Conservation (phyloP, 768 basidiomycete genomes). For the Tricholoma bakamatsutake region DNA sequence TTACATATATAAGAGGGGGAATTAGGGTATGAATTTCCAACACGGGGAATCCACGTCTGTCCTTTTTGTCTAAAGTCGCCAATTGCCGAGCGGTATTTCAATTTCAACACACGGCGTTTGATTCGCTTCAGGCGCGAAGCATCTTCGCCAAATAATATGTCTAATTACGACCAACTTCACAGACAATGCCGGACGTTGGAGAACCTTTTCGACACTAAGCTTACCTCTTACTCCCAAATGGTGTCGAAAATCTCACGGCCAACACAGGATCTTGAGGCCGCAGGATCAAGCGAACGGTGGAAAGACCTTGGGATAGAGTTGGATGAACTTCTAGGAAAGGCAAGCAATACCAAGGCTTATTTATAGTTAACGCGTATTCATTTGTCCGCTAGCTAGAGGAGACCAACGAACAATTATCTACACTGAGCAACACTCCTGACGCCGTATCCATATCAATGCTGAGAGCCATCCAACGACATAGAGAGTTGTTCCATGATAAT, state of each 20-base stretch:
- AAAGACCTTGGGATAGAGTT: conserved; percentile 81
- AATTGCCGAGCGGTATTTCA: too few species aligned
- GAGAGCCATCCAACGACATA: conserved; percentile 85
- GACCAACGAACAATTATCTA: conserved; percentile 74
- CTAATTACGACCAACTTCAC: conserved; percentile 83
- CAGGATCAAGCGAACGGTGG: conserved; percentile 68
- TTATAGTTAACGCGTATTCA: conserved; percentile 8
- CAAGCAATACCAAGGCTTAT: conserved; percentile 21
- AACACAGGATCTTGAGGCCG: conserved; percentile 61
- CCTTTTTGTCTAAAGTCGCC: too few species aligned
- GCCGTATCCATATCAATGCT: conserved; percentile 79
- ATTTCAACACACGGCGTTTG: too few species aligned
- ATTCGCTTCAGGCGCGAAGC: neutral
- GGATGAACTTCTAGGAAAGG: conserved; percentile 84
- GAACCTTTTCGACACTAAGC: conserved; percentile 84
- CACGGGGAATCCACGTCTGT: too few species aligned
- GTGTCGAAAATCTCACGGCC: conserved; percentile 58
- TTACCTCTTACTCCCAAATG: conserved; percentile 86
- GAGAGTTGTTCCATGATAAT: conserved; percentile 87
- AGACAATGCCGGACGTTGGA: conserved; percentile 92
- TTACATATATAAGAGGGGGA: too few species aligned
- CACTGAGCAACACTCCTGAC: conserved; percentile 61
- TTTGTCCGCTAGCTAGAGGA: conserved; percentile 62
- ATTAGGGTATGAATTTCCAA: too few species aligned
- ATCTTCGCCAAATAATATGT: conserved; percentile 38